A percentile compares a stretch with the other conserved stretches of the same genome.
phyloP scores from a whole-genome alignment of 345 rosid species.

The Eucalyptus tenuipes region DNA sequence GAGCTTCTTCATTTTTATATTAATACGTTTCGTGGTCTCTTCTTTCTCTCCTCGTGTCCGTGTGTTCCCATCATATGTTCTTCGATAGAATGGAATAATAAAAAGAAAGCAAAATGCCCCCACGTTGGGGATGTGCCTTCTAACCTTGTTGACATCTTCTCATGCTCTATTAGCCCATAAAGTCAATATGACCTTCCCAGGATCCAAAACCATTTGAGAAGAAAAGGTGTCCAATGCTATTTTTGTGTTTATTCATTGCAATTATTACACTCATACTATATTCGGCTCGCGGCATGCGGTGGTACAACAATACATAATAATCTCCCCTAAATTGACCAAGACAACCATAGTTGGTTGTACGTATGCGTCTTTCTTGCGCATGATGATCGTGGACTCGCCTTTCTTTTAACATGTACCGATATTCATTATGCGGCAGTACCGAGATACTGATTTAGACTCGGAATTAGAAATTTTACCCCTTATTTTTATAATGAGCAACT shows the following conservation, averaged over 20 bases:
- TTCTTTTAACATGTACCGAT: not conserved
- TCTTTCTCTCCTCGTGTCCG: not conserved
- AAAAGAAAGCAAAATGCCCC: not conserved
- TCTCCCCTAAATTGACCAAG: not conserved
- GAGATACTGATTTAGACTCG: rapidly evolving
- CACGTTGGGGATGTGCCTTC: not conserved
- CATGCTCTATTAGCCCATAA: not conserved
- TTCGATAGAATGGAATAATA: not conserved
- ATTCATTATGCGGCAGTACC: rapidly evolving
- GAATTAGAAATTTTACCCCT: not conserved
- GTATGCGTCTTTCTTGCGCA: not conserved
- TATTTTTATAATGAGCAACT: not conserved
- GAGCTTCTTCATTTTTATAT: no score
- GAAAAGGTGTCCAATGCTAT: not conserved
- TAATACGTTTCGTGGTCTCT: not conserved
- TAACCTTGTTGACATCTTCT: not conserved
- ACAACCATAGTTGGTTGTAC: not conserved
- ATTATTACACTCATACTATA: rapidly evolving
- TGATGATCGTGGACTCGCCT: not conserved
- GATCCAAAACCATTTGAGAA: not conserved
- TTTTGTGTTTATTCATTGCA: not conserved
- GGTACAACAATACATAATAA: not conserved
- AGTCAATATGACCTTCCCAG: not conserved
- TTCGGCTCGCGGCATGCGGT: not conserved
- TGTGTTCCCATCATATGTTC: not conserved